Conservation (phyloP, 306 rosid species). For the Nissolia schottii region DNA sequence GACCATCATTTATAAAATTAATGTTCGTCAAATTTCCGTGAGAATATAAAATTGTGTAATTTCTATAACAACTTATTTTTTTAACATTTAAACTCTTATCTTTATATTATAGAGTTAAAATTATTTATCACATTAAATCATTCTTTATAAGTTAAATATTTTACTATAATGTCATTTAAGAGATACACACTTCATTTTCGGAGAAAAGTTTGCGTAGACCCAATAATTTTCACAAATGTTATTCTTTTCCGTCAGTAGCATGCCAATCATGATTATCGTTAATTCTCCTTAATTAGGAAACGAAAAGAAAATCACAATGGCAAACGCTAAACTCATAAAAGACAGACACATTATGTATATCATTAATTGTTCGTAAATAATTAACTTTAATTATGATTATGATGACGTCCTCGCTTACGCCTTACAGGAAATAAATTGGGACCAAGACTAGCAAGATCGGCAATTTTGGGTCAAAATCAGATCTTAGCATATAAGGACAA, state of each 20-base stretch:
- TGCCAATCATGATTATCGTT: neutral
- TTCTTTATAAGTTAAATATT: too few species aligned
- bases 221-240: neutral
- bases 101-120: too few species aligned
- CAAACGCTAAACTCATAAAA: too few species aligned
- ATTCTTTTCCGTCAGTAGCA: neutral
- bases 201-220: neutral
- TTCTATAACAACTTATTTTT: too few species aligned
- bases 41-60: too few species aligned
- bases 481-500: neutral
- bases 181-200: neutral
- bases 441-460: neutral
- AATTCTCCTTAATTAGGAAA: neutral
- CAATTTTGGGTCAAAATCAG: neutral
- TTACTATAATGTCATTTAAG: too few species aligned
- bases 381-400: neutral
- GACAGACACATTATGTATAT: too few species aligned
- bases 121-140: too few species aligned
- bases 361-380: neutral
- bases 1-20: too few species aligned
- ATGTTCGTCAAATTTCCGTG: too few species aligned
- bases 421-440: neutral
- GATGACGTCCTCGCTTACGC: constrained; percentile 16
- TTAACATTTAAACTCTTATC: too few species aligned
- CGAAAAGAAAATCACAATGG: neutral